Percentiles rank a stretch among this genome's conserved stretches.
Conservation (phyloP, 331 rosid genomes). For the Saraca asoca region DNA sequence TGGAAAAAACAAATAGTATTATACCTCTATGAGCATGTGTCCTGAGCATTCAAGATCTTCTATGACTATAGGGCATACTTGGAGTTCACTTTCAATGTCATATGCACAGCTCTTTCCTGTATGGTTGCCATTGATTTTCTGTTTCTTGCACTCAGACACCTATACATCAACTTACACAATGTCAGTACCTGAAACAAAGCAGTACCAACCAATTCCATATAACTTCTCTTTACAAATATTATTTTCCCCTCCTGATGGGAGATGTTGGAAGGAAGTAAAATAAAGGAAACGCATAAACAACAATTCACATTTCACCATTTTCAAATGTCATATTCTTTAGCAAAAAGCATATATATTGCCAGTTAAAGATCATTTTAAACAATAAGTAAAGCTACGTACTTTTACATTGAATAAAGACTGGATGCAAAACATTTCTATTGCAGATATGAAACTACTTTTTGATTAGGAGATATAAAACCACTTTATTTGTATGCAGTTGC, state of each 20-base stretch:
- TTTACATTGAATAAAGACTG: no score
- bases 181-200: conserved; percentile 28
- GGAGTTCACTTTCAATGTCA: conserved; percentile 56
- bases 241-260: background rate
- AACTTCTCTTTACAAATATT: background rate
- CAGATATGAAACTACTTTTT: no score
- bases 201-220: background rate
- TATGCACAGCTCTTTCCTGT: conserved; percentile 71
- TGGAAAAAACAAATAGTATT: background rate
- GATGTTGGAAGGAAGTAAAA: background rate
- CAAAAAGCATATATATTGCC: background rate
- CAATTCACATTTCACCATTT: conserved; percentile 15
- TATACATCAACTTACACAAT: conserved; percentile 32
- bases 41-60: conserved; percentile 82
- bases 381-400: no score
- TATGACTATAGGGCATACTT: conserved; percentile 72
- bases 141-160: conserved; percentile 46
- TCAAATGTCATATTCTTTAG: background rate
- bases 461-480: background rate
- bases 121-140: conserved; percentile 30
- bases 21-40: conserved; percentile 81
- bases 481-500: background rate
- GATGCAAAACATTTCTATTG: no score
- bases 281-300: background rate
- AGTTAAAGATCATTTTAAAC: no score